These are phyloP conservation scores for Salix dunnii DNA, from an alignment of 345 rosid genomes.

Conservation along the genomic window DNA sequence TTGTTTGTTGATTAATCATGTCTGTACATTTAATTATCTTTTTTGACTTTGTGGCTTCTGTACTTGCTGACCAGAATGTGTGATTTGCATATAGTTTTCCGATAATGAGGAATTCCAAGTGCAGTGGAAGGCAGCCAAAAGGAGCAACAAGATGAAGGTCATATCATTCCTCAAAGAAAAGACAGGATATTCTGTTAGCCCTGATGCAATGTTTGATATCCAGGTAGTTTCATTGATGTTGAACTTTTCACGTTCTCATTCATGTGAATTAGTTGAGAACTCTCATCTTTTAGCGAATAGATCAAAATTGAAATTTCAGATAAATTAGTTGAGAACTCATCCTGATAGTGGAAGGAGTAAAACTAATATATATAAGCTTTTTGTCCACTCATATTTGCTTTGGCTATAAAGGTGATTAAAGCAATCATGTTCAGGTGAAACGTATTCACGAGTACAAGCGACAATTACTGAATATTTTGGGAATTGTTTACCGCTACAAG, in stretches of 20 bases:
- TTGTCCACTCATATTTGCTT: no score
- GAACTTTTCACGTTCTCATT: neutral
- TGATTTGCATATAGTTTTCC: slow-evolving; percentile 38
- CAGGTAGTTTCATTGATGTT: slow-evolving; percentile 31
- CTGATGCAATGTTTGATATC: slow-evolving; percentile 63
- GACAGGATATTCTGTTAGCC: slow-evolving; percentile 49
- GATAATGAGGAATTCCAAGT: slow-evolving; percentile 51
- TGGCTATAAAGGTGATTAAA: no score
- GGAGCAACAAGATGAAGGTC: slow-evolving; percentile 54
- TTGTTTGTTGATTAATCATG: neutral
- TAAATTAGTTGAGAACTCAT: neutral
- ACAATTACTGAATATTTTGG: slow-evolving; percentile 66
- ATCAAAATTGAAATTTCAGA: neutral
- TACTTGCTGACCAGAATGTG: slow-evolving; percentile 18
- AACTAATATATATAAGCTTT: no score
- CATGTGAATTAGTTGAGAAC: neutral
- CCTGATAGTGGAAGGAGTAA: neutral
- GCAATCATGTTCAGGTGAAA: slow-evolving; percentile 45
- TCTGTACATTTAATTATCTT: neutral
- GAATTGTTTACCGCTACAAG: slow-evolving; percentile 69
- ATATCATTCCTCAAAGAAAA: slow-evolving; percentile 50
- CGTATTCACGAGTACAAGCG: slow-evolving; percentile 81
- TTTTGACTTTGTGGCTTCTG: slow-evolving; percentile 6
- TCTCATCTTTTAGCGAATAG: neutral
- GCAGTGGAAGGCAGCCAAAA: slow-evolving; percentile 58